These are phyloP conservation scores for Arabis hirsuta DNA, from an alignment of 345 rosid species.

Conservation along the genomic window DNA sequence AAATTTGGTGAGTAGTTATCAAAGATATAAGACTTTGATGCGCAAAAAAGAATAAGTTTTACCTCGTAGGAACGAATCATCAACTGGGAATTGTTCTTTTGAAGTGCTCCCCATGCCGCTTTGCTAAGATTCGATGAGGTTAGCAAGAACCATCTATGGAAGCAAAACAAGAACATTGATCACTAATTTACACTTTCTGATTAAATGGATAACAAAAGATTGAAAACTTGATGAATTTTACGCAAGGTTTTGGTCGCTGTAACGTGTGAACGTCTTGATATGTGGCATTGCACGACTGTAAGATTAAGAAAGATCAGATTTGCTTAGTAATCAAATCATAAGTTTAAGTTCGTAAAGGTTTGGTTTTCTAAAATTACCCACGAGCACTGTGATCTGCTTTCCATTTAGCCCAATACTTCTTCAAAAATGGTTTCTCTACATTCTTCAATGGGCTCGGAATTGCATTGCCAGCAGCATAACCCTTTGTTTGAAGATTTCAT, in stretches of 20 bases:
- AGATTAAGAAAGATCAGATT: conserved; percentile 32
- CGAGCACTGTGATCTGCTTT: conserved; percentile 83
- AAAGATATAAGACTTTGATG: conserved; percentile 10
- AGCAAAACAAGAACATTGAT: conserved; percentile 25
- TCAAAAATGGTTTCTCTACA: conserved; percentile 78
- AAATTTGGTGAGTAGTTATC: conserved; percentile 10
- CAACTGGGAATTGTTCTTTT: conserved; percentile 90
- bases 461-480: conserved; percentile 93
- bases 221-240: conserved; percentile 47
- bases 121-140: conserved; percentile 96
- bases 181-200: conserved; percentile 12
- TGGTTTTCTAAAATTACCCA: conserved; percentile 45
- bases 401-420: conserved; percentile 95
- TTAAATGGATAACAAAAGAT: conserved; percentile 2
- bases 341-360: not conserved
- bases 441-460: conserved; percentile 90
- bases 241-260: conserved; percentile 83
- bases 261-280: conserved; percentile 89
- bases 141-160: conserved; percentile 79
- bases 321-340: conserved; percentile 7
- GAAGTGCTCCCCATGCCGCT: conserved; percentile 98
- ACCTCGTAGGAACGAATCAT: conserved; percentile 99
- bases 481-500: conserved; percentile 51
- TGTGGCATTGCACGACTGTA: conserved; percentile 94
- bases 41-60: not conserved